Base-by-base conservation (phyloP, 768 basidiomycete genomes). In the Tricholoma matsutake region DNA sequence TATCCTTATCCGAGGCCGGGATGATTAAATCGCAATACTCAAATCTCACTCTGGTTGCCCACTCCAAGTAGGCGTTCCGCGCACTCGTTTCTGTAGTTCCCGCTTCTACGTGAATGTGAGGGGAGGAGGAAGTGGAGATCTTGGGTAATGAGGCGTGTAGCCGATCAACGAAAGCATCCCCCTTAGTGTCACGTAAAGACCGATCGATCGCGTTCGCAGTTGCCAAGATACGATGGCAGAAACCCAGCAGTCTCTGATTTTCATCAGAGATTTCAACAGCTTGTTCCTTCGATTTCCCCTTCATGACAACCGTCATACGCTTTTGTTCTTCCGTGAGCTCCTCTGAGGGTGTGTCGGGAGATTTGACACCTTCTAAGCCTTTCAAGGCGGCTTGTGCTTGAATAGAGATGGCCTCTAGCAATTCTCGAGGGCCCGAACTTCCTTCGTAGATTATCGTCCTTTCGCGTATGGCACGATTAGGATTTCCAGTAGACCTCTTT, bases 371-470 rank as follows among this genome's bases (percentile, higher is more conserved):
- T 71, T 92, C 88, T 45, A 96, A 74, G 6, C 94, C 91, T 71
- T 95, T 96, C 71, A 95, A 78, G 2, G 95, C 95, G 22, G 96
- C 94, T 61, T 90, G 87, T 3, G 95, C 94, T 74, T 98, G 96
- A 55, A 96, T 94, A 57, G 89, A 91, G 59, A 96, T 91, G 6
- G 86, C 89, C 73, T 98, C 96, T 56, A 98, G 79, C 31, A 97
- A 80, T 70, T 97, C 96, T 56, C 96, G 87, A 8, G 96, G 96
- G 8, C 92, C 89, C 2, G 93, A 84, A 58, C 91, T 90, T 52
- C 94, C 94, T 77, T 96, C 96, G 69, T 97, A 98, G 54, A 91
- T 72, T 61, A 96, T 87, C 2, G 85, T 88, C 31, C 92, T 86
- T 71, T 95, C 94, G 31, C 93, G 85, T 61, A 88, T 83, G 7